Evolutionary conservation across 768 basidiomycete genomes (phyloP), one percentile per base, ranked within the genome.

Genomic region (Strobilomyces dryophilus): DNA sequence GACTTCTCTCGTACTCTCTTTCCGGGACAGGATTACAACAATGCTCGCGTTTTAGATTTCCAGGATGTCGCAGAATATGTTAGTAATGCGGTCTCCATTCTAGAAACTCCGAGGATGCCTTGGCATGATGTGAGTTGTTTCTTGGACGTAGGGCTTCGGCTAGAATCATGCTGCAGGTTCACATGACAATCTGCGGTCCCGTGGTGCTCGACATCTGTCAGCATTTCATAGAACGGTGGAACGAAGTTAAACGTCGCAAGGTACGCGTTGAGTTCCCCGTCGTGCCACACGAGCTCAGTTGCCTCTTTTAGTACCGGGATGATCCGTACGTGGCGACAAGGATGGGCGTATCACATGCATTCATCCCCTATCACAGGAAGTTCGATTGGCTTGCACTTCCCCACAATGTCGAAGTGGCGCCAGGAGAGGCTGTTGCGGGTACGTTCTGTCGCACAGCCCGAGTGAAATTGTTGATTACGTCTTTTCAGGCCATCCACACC

Each of bases 11-110:
- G 77, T 48, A 92, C 90, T 1, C 76, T 98, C 26, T 98, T 95
- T 76, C 91, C 95, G 0, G 95, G 95, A 5, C 79, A 97, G 69
- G 94, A 95, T 64, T 95, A 88, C 72, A 95, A 97, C 67, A 92
- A 98, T 54, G 92, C 92, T 1, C 82, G 94, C 9, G 74, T 88
- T 31, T 76, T 83, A 68, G 93, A 95, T 64, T 94, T 95, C 74
- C 79, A 92, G 64, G 75, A 87, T 10, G 95, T 98, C 1, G 76
- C 80, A 52, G 78, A 91, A 56, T 92, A 84, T 64, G 80, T 83
- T 21, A 85, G 82, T 62, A 90, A 87, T 54, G 76, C 77, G 0
- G 66, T 92, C 15, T 85, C 83, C 31, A 78, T 83, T 44, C 65
- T 84, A 42, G 88, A 92, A 58, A 83, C 74, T 14, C 74, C 82